Evolutionary conservation across 805 yeast genomes (phyloP).

Genomic region (Candida lessepsii): DNA sequence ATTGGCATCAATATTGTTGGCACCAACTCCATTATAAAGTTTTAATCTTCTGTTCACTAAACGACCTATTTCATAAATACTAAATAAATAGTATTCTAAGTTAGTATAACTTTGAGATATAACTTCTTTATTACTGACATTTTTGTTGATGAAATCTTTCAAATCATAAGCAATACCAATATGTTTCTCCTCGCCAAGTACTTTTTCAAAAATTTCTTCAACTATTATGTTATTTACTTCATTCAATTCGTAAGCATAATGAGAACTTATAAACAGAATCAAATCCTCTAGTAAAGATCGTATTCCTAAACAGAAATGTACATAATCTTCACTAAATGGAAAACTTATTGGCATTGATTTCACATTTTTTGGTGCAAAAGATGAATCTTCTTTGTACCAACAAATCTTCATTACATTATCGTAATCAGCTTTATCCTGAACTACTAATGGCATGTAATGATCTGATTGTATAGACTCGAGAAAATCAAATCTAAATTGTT

Average conservation of each 20-base stretch:
- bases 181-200: conserved; percentile 50
- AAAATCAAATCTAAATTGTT: conserved; percentile 61
- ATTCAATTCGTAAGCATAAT: conserved; percentile 61
- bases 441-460: conserved; percentile 83
- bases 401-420: conserved; percentile 61
- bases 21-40: conserved; percentile 37
- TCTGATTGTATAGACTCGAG: conserved; percentile 65
- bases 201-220: conserved; percentile 60
- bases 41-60: conserved; percentile 37
- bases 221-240: conserved; percentile 58
- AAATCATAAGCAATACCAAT: conserved; percentile 58
- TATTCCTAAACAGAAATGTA: conserved; percentile 77
- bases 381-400: conserved; percentile 62
- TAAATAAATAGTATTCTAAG: conserved; percentile 78
- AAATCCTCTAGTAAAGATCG: conserved; percentile 64
- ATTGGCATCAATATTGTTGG: conserved; percentile 39
- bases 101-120: conserved; percentile 86
- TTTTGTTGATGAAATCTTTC: conserved; percentile 58
- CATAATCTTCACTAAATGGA: conserved; percentile 87
- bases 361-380: conserved; percentile 40
- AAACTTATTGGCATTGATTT: conserved; percentile 58
- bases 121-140: conserved; percentile 81
- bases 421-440: conserved; percentile 58
- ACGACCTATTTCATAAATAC: conserved; percentile 67
- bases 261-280: conserved; percentile 61